These are phyloP conservation scores for Ceratocystiopsis sp. DNA, from an alignment of 2,329 filamentous ascomycete species.

Conservation along the genomic window DNA sequence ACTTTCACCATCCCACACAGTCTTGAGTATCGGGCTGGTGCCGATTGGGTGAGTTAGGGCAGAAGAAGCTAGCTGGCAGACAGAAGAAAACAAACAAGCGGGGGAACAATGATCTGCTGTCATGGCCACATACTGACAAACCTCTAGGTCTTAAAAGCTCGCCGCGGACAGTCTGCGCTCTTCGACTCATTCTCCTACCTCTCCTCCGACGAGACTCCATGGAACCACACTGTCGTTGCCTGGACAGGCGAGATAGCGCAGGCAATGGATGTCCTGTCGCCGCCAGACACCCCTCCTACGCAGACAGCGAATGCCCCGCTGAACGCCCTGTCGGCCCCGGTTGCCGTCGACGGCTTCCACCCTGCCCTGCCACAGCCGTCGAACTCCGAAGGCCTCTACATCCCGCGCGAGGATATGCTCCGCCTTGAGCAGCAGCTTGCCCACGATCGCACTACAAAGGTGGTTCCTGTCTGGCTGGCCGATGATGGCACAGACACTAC, in stretches of 20 bases:
- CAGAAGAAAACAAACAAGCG: neutral
- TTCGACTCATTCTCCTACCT: slow-evolving; percentile 85
- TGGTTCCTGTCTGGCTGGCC: slow-evolving; percentile 75
- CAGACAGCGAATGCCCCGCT: slow-evolving; percentile 36
- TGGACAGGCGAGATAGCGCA: slow-evolving; percentile 81
- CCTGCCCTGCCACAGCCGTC: slow-evolving; percentile 32
- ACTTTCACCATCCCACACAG: slow-evolving; percentile 47
- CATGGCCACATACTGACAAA: slow-evolving; percentile 9
- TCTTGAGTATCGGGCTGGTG: slow-evolving; percentile 37
- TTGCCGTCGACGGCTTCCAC: slow-evolving; percentile 58
- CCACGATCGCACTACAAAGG: slow-evolving; percentile 57
- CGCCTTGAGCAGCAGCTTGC: slow-evolving; percentile 59
- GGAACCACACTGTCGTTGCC: slow-evolving; percentile 83
- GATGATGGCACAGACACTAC: slow-evolving; percentile 50
- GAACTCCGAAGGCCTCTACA: slow-evolving; percentile 49
- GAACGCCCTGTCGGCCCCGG: slow-evolving; percentile 63
- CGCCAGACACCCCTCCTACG: slow-evolving; percentile 30
- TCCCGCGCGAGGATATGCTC: slow-evolving; percentile 52
- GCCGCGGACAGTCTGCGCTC: slow-evolving; percentile 76
- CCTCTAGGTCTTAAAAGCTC: slow-evolving; percentile 51
- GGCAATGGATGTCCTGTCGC: slow-evolving; percentile 25
- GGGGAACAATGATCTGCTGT: too few species aligned
- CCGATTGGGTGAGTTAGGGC: slow-evolving; percentile 39
- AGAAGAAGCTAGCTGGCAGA: neutral
- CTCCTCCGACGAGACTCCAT: slow-evolving; percentile 64